These are phyloP conservation scores for Xylaria arbuscula DNA, from an alignment of 2,329 filamentous ascomycete genomes.

Conservation along the genomic window DNA sequence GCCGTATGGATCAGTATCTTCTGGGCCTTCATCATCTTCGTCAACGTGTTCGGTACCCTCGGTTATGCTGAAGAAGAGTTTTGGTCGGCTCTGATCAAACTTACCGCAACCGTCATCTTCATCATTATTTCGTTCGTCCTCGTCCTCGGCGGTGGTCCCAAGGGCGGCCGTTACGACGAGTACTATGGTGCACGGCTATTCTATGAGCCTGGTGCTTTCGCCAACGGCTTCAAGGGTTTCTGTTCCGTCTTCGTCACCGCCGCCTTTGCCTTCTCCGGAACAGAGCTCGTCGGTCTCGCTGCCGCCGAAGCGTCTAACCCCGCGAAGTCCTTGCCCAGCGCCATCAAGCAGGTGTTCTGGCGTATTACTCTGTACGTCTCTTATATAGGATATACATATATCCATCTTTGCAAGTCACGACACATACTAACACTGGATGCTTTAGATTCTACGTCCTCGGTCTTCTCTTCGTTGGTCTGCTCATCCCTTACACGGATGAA, in stretches of 20 bases:
- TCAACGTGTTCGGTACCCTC: slow-evolving; percentile 68
- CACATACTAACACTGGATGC: slow-evolving; percentile 24
- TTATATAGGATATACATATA: not conserved
- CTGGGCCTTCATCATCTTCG: slow-evolving; percentile 60
- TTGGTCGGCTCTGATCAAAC: slow-evolving; percentile 66
- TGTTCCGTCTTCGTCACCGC: slow-evolving; percentile 79
- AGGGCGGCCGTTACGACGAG: slow-evolving; percentile 55
- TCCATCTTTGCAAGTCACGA: not conserved
- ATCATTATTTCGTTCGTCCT: slow-evolving; percentile 71
- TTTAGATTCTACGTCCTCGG: slow-evolving; percentile 63
- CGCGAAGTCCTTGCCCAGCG: slow-evolving; percentile 78
- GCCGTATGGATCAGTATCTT: slow-evolving; percentile 69
- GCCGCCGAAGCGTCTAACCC: slow-evolving; percentile 78
- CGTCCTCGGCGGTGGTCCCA: slow-evolving; percentile 69
- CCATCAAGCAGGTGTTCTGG: slow-evolving; percentile 82
- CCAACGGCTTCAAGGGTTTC: slow-evolving; percentile 79
- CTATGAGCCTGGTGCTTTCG: slow-evolving; percentile 67
- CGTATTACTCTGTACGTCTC: slow-evolving; percentile 59
- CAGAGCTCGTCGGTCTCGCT: slow-evolving; percentile 79
- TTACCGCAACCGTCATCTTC: slow-evolving; percentile 69
- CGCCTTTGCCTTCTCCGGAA: slow-evolving; percentile 78
- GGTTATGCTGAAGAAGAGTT: slow-evolving; percentile 72
- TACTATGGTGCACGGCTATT: slow-evolving; percentile 64
- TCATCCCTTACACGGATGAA: slow-evolving; percentile 59
- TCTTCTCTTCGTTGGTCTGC: slow-evolving; percentile 63